These are phyloP conservation scores for Metschnikowia aberdeeniae DNA, from an alignment of 805 yeast genomes.

Conservation along the genomic window DNA sequence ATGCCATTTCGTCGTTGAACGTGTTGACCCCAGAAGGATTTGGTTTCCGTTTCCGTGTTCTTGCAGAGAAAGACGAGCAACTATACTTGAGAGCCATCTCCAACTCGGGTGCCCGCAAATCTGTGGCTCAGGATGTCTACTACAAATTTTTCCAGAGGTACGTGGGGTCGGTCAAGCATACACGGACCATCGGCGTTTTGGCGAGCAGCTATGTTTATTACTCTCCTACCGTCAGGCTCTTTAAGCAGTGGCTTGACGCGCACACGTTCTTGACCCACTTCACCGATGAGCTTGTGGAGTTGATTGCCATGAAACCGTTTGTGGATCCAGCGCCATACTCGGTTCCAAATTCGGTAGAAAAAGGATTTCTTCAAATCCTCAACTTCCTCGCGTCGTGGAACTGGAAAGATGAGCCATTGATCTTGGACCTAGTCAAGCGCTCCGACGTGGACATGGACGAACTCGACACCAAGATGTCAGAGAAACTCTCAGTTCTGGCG, in stretches of 20 bases:
- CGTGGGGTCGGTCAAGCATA: slow-evolving; percentile 69
- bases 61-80: slow-evolving; percentile 80
- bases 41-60: slow-evolving; percentile 73
- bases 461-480: slow-evolving; percentile 46
- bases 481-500: slow-evolving; percentile 56
- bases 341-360: slow-evolving; percentile 71
- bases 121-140: slow-evolving; percentile 56
- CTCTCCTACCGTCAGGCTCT: slow-evolving; percentile 76
- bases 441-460: slow-evolving; percentile 24
- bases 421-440: slow-evolving; percentile 66
- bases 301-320: slow-evolving; percentile 78
- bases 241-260: slow-evolving; percentile 85
- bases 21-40: slow-evolving; percentile 85
- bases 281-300: slow-evolving; percentile 74
- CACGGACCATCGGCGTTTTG: slow-evolving; percentile 69
- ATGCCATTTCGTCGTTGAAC: slow-evolving; percentile 53
- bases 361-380: slow-evolving; percentile 76
- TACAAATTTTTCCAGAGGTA: slow-evolving; percentile 63
- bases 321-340: slow-evolving; percentile 84
- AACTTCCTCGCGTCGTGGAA: slow-evolving; percentile 80
- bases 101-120: slow-evolving; percentile 59
- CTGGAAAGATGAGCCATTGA: slow-evolving; percentile 86
- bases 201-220: slow-evolving; percentile 68
- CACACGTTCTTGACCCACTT: slow-evolving; percentile 73
- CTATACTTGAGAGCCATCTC: slow-evolving; percentile 69